Evolutionary conservation across 2,329 filamentous ascomycete species (phyloP), one percentile per base, ranked within the genome.

Genomic region (Ceratocystis colombiana): DNA sequence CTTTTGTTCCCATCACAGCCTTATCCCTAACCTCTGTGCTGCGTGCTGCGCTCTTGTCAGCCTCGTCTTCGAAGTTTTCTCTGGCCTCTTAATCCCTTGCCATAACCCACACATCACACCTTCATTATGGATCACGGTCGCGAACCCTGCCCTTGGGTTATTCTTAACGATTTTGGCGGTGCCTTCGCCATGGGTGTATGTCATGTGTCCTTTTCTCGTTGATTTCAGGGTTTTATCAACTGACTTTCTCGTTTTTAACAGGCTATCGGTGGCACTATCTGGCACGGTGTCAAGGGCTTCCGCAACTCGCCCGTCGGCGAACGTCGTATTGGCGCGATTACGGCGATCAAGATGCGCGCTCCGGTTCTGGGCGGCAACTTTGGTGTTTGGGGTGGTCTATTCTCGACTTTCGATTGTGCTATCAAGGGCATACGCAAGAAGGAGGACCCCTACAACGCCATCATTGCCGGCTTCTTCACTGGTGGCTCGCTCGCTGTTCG

Each of bases 381-480:
- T 73, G 93, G 93, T 72, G 90, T 96, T 67, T 97, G 94, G 93
- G 93, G 94, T 74, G 94, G 94, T 71, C 80, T 97, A 67, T 97
- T 97, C 82, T 90, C 87, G 72, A 95, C 90, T 69, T 97, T 93
- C 74, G 94, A 99, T 79, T 99, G 94, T 80, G 89, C 92, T 25
- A 89, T 96, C 69, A 99, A 97, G 82, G 93, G 93, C 67, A 80
- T 93, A 66, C 82, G 91, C 70, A 90, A 94, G 82, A 97, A 96
- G 86, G 94, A 99, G 77, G 94, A 97, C 75, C 91, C 94, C 15
- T 97, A 91, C 80, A 97, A 97, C 79, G 91, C 92, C 73, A 97
- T 99, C 75, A 95, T 93, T 72, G 94, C 93, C 53, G 94, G 94
- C 65, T 96, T 96, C 82, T 93, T 96, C 77, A 97, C 94, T 3